Percentiles rank a stretch among this genome's conserved stretches.
phyloP scores from a whole-genome alignment of 2,329 filamentous ascomycete species.

The Rutstroemia sp. region DNA sequence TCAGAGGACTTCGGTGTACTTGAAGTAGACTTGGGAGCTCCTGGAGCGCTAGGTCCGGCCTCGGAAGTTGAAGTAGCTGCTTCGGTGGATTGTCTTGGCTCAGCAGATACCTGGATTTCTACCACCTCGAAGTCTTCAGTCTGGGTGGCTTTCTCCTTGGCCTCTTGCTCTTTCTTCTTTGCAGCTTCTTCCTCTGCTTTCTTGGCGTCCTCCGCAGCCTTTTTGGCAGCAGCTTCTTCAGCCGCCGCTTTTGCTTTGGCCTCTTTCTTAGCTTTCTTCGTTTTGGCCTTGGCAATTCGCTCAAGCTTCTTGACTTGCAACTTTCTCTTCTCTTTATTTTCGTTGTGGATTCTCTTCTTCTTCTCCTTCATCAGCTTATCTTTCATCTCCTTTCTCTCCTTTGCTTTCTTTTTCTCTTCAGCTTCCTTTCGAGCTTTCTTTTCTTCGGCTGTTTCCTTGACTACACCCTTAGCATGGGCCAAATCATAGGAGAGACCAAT shows the following conservation, averaged over 20 bases:
- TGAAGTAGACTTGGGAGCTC: too few relatives aligned
- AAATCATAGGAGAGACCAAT: conserved; percentile 55
- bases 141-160: conserved; percentile 6
- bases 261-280: conserved; percentile 12
- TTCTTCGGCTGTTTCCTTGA: conserved; percentile 36
- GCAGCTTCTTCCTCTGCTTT: not conserved
- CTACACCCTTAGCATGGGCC: conserved; percentile 50
- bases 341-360: conserved; percentile 20
- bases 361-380: conserved; percentile 27
- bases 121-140: conserved; percentile 1
- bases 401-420: conserved; percentile 35
- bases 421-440: conserved; percentile 40
- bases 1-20: too few relatives aligned
- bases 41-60: too few relatives aligned
- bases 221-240: conserved; percentile 5
- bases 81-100: too few relatives aligned
- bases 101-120: too few relatives aligned
- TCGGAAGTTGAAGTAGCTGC: too few relatives aligned
- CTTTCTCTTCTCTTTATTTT: conserved; percentile 13
- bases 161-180: conserved; percentile 1
- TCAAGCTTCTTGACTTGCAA: conserved; percentile 6
- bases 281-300: conserved; percentile 12
- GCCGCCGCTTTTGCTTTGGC: conserved; percentile 11
- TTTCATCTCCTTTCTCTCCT: conserved; percentile 33
- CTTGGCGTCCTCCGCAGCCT: not conserved